phyloP scores from a whole-genome alignment of 768 basidiomycete genomes.

The Candolleomyces eurysporus region DNA sequence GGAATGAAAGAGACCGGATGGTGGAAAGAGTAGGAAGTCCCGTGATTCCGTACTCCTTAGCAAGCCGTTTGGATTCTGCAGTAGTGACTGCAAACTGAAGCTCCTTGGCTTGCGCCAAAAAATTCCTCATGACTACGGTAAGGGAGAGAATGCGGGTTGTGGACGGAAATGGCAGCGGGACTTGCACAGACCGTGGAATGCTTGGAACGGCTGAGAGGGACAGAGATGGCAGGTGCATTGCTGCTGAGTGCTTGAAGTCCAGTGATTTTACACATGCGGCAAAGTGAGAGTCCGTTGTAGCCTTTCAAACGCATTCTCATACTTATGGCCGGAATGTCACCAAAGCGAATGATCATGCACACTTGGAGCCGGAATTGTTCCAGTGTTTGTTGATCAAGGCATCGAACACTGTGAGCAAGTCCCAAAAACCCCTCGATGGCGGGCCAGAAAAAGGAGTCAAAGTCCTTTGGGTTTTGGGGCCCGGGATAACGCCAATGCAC shows the following conservation, averaged over 20 bases:
- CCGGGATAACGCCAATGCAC: constrained; percentile 34
- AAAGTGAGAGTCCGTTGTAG: constrained; percentile 35
- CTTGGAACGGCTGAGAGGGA: constrained; percentile 22
- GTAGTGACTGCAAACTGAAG: constrained; percentile 23
- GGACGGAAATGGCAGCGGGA: constrained; percentile 1
- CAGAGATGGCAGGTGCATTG: constrained; percentile 22
- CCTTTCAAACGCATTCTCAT: constrained; percentile 36
- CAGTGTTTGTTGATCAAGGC: constrained; percentile 20
- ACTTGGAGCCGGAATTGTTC: constrained; percentile 14
- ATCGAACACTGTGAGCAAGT: constrained; percentile 32
- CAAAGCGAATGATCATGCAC: constrained; percentile 18
- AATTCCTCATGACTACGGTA: constrained; percentile 29
- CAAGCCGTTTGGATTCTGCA: constrained; percentile 15
- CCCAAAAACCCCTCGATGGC: constrained; percentile 33
- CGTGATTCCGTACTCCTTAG: constrained; percentile 33
- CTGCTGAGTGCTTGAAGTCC: no score
- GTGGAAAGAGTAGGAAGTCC: constrained; percentile 27
- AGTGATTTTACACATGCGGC: constrained; percentile 34
- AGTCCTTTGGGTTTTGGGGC: constrained; percentile 23
- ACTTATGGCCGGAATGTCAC: constrained; percentile 20
- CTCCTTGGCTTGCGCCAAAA: constrained; percentile 15
- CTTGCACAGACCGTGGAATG: constrained; percentile 18
- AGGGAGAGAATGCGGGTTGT: constrained; percentile 33
- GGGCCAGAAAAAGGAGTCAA: constrained; percentile 12
- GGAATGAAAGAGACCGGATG: constrained; percentile 34